Percentiles rank a stretch among this genome's conserved stretches.
These are phyloP conservation scores for Cyclospora cayetanensis DNA, from an alignment of 169 alveolate species.

Conservation along the genomic window DNA sequence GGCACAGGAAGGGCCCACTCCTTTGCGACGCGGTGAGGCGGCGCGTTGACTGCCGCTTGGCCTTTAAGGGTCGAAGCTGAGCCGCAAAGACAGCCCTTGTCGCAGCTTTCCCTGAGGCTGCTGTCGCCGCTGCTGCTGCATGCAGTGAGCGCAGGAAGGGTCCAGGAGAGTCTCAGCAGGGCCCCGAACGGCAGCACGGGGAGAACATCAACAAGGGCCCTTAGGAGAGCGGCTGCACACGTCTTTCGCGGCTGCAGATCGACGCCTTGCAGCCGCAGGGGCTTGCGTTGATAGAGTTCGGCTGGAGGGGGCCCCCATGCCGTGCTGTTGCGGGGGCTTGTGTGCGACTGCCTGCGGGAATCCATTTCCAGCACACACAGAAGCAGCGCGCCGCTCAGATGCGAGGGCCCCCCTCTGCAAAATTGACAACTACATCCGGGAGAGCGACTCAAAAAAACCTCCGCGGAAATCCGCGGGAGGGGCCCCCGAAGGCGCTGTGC, in stretches of 20 bases:
- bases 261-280: slow-evolving; percentile 36
- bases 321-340: background rate
- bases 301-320: background rate
- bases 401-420: slow-evolving; percentile 18
- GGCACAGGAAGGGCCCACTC: background rate
- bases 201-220: background rate
- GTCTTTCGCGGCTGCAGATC: background rate
- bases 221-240: background rate
- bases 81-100: background rate
- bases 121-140: slow-evolving; percentile 45
- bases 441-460: background rate
- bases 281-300: slow-evolving; percentile 6
- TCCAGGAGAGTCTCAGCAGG: slow-evolving; percentile 9
- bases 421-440: background rate
- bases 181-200: slow-evolving; percentile 7
- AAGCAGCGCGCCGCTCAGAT: background rate
- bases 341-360: background rate
- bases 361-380: background rate
- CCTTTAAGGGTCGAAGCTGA: background rate
- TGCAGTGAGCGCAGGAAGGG: background rate
- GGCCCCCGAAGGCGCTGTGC: too few species aligned
- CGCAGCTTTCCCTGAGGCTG: slow-evolving; percentile 4
- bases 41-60: background rate
- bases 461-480: background rate
- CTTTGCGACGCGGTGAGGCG: too few species aligned